These are phyloP conservation scores for Calonectria naviculata DNA, from an alignment of 2,329 filamentous ascomycete genomes.

Conservation along the genomic window DNA sequence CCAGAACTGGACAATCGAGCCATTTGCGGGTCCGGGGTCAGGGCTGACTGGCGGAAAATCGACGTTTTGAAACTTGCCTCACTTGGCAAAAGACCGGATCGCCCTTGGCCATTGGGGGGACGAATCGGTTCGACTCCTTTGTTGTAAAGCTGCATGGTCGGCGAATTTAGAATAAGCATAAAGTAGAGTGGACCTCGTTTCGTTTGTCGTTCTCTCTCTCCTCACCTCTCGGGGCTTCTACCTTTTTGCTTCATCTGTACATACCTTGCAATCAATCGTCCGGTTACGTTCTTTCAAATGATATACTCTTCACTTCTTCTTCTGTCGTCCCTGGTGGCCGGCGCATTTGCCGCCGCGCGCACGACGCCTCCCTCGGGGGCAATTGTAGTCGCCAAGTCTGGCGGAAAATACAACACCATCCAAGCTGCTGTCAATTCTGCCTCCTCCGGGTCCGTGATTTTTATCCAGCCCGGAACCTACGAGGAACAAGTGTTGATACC, in stretches of 20 bases:
- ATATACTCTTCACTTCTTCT: conserved; percentile 10
- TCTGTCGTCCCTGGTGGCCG: conserved; percentile 21
- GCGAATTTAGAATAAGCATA: background rate
- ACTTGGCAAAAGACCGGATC: background rate
- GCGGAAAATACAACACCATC: conserved; percentile 51
- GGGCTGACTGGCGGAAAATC: conserved; percentile 15
- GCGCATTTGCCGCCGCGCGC: conserved; percentile 36
- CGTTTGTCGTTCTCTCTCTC: background rate
- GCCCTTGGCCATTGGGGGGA: background rate
- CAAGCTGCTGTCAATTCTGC: conserved; percentile 66
- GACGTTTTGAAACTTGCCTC: conserved; percentile 1
- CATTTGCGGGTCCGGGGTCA: background rate
- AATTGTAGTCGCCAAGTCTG: conserved; percentile 44
- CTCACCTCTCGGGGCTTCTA: background rate
- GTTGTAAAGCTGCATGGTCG: background rate
- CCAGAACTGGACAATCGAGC: background rate
- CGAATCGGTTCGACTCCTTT: background rate
- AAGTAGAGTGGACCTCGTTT: background rate
- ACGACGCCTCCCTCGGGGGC: conserved; percentile 45
- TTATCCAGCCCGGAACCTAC: conserved; percentile 34
- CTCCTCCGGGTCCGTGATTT: conserved; percentile 30
- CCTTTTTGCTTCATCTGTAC: background rate
- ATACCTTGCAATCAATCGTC: background rate
- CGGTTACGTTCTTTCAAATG: conserved; percentile 6
- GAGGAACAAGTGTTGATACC: conserved; percentile 63